Evolutionary conservation across 2,329 filamentous ascomycete species (phyloP), one percentile per base, ranked within the genome.

Genomic region (Penicillium hordei): DNA sequence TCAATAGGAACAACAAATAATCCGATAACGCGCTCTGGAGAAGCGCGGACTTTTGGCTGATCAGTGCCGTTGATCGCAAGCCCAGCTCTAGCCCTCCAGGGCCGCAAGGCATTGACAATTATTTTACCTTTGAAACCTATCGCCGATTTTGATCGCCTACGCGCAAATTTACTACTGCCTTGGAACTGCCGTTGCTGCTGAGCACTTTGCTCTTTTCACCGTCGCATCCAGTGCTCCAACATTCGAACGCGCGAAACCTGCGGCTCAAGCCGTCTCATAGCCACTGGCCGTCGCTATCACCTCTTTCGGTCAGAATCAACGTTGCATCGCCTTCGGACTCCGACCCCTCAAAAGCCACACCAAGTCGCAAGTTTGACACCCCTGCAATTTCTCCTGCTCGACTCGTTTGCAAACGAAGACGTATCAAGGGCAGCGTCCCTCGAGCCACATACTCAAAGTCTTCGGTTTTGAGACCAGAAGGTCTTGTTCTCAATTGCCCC

Each of bases 1-100:
- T 36, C 45, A 8, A 15, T 6, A 31, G 62, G 63, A 60, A 58
- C 36, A 63, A 64, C 34, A 3, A 2, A 13, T 39, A 19, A 21
- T 46, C 64, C 65, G 64, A 25, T 6, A 60, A 62, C 64, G 63
- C 67, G 60, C 69, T 81, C 38, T 70, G 55, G 57, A 55, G 58
- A 58, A 59, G 65, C 65, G 64, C 65, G 65, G 62, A 66, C 64
- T 66, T 65, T 66, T 64, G 64, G 65, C 58, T 66, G 64, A 66
- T 67, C 62, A 59, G 53, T 55, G 53, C 58, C 53, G 62, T 60
- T 66, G 58, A 67, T 65, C 64, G 53, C 61, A 65, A 67, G 57
- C 42, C 39, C 58, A 62, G 51, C 58, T 60, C 46, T 52, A 60
- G 65, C 60, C 59, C 59, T 63, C 54, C 52, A 63, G 53, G 62